These are phyloP conservation scores for Hypoxylon fragiforme DNA, from an alignment of 495 filamentous ascomycete genomes.

Conservation along the genomic window DNA sequence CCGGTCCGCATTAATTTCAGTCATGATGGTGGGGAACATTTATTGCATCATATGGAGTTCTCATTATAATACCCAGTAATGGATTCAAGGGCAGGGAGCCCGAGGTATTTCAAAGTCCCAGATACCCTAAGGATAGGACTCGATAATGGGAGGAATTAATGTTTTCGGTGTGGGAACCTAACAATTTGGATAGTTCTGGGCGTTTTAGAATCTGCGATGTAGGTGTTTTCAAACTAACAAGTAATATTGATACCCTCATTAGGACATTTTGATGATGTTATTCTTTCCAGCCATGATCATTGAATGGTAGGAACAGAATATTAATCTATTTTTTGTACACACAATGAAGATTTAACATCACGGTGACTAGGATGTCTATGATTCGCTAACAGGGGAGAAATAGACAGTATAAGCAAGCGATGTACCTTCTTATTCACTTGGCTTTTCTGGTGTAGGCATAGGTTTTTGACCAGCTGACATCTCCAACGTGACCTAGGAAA, in stretches of 20 bases:
- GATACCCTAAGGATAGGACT: conserved; percentile 8
- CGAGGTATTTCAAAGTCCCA: neutral
- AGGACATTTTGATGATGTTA: conserved; percentile 3
- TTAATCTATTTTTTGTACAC: neutral
- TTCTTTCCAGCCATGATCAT: conserved; percentile 3
- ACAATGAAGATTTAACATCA: neutral
- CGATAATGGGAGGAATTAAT: neutral
- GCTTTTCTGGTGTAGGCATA: neutral
- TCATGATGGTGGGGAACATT: neutral
- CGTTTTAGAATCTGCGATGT: no score
- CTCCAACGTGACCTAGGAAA: conserved; percentile 39
- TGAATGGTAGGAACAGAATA: neutral
- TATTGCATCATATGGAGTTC: conserved; percentile 12
- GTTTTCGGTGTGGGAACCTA: neutral
- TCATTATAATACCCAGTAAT: conserved; percentile 16
- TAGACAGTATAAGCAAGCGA: no score
- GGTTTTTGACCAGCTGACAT: conserved; percentile 32
- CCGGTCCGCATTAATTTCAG: conserved; percentile 5
- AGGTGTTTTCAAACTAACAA: no score
- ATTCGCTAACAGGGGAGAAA: neutral
- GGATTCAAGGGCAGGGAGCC: neutral
- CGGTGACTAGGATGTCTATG: neutral
- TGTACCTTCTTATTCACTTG: conserved; percentile 14
- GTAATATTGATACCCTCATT: conserved; percentile 31
- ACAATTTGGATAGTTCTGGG: neutral